Base-by-base conservation (phyloP, 805 yeast species). In the Trichomonascus vanleenenianus region DNA sequence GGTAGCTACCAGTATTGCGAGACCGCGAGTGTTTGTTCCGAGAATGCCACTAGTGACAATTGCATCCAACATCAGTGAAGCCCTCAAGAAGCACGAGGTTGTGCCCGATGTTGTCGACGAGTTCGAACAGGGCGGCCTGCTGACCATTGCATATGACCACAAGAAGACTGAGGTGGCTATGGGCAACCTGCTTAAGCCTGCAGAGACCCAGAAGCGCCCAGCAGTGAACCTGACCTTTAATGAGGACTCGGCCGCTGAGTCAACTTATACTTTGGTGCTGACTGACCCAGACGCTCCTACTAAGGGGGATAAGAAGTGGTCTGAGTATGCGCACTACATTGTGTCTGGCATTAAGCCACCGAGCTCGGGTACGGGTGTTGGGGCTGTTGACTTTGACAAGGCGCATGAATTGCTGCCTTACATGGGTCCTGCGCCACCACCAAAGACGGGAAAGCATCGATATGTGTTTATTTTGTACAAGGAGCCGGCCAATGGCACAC, bases 281-380 rank as follows among this genome's bases (percentile, higher is more conserved):
- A 89, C 96, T 6, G 96, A 88, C 63, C 97, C 97, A 1, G 96
- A 88, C 68, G 96, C 96, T 6, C 97, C 97, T 11, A 76, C 88
- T 2, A 74, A 79, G 54, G 72, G 75, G 2, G 96, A 88, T 62
- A 78, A 81, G 58, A 85, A 80, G 60, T 87, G 95, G 94, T 81
- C 93, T 2, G 95, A 88, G 64, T 88, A 71, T 61, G 79, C 83
- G 44, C 97, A 88, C 66, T 85, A 77, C 72, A 68, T 88, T 43
- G 62, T 67, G 16, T 58, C 70, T 36, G 71, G 67, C 16, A 63
- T 68, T 30, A 54, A 58, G 43, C n/a, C 31, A 18, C 62, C 55
- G 34, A 57, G 63, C 37, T 40, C 50, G 9, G 56, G 46, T 19
- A 53, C 50, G 2, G 50, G 43, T 19, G 53, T 45, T 14, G 46